These are phyloP conservation scores for Ormosia semicastrata DNA, from an alignment of 306 rosid species.

Conservation along the genomic window DNA sequence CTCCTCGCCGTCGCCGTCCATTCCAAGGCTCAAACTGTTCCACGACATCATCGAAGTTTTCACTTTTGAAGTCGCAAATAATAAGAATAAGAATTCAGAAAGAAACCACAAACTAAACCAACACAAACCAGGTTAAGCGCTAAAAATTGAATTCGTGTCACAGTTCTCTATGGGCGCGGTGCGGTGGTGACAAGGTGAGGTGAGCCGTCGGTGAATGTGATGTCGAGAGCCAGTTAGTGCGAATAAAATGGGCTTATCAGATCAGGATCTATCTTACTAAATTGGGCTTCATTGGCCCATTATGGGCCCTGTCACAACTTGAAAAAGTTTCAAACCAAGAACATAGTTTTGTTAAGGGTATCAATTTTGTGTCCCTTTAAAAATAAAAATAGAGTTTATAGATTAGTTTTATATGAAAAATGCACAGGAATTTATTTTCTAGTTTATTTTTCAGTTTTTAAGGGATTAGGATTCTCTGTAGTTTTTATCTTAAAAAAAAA, in stretches of 20 bases:
- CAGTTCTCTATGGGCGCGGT: background rate
- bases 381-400: too few relatives aligned
- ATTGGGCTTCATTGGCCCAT: background rate
- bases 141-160: conserved; percentile 1
- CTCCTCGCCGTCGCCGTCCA: conserved; percentile 79
- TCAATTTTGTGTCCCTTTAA: too few relatives aligned
- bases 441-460: too few relatives aligned
- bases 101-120: background rate
- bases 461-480: too few relatives aligned
- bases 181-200: background rate
- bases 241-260: background rate
- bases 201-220: background rate
- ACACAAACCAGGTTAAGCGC: background rate
- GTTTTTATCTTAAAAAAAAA: too few relatives aligned
- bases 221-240: background rate
- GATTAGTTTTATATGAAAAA: background rate
- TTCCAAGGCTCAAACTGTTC: conserved; percentile 49
- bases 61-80: background rate
- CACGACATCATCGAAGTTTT: background rate
- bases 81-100: background rate
- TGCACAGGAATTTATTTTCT: background rate
- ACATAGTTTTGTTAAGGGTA: too few relatives aligned
- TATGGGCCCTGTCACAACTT: background rate
- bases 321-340: background rate
- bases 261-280: too few relatives aligned